A percentile compares a stretch with the other conserved stretches of the same genome.
Evolutionary conservation across 176 grass and related monocot species (phyloP).

Genomic region (Lolium rigidum): DNA sequence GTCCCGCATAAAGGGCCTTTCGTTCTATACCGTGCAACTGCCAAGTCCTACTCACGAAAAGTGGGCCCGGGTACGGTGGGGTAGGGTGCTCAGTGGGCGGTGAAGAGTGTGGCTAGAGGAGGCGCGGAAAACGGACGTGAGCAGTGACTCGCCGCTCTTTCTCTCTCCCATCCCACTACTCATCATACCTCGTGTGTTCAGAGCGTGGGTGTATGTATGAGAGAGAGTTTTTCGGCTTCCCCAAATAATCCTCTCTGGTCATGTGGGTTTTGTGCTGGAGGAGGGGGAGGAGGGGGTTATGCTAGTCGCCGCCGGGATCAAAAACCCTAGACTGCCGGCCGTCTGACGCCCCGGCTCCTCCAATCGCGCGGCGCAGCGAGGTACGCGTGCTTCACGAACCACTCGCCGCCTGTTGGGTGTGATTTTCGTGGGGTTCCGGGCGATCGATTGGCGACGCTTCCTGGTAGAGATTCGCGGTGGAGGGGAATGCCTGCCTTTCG

Average conservation of each 20-base stretch:
- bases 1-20: not conserved
- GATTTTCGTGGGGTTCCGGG: not conserved
- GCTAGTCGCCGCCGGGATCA: not conserved
- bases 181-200: not conserved
- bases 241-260: not conserved
- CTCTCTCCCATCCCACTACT: not conserved
- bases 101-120: not conserved
- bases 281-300: constrained; percentile 1
- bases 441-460: not conserved
- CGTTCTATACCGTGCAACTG: not conserved
- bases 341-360: constrained; percentile 19
- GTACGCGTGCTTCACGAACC: constrained; percentile 17
- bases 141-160: not conserved
- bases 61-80: not conserved
- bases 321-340: constrained; percentile 3
- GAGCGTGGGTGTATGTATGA: not conserved
- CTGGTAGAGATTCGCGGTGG: not conserved
- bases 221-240: not conserved
- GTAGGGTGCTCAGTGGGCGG: not conserved
- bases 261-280: constrained; percentile 9
- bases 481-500: constrained; percentile 11
- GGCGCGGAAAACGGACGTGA: constrained; percentile 36
- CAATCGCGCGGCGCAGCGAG: constrained; percentile 18
- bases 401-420: not conserved
- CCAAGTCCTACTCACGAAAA: not conserved